Evolutionary conservation across 2,329 filamentous ascomycete genomes (phyloP).

Genomic region (Fusarium agapanthi): DNA sequence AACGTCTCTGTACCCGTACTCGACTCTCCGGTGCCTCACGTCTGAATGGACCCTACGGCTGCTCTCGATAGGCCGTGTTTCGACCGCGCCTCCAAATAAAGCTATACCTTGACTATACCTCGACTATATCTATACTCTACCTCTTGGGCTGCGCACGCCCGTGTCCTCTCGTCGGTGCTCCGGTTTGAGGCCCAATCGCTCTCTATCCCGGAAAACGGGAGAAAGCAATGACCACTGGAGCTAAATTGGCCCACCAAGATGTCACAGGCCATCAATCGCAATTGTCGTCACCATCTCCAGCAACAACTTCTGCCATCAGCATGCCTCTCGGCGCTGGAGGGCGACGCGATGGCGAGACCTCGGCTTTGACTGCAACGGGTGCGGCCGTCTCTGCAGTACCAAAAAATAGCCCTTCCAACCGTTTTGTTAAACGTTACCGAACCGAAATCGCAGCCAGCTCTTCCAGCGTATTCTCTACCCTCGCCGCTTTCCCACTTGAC

Average conservation of each 20-base stretch:
- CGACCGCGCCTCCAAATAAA: slow-evolving; percentile 41
- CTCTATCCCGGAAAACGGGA: slow-evolving; percentile 31
- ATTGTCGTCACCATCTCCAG: slow-evolving; percentile 40
- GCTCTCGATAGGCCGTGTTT: slow-evolving; percentile 39
- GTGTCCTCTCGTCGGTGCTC: slow-evolving; percentile 1
- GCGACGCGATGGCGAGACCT: slow-evolving; percentile 42
- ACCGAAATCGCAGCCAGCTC: slow-evolving; percentile 82
- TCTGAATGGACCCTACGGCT: slow-evolving; percentile 42
- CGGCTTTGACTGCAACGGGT: slow-evolving; percentile 35
- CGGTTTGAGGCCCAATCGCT: slow-evolving; percentile 35
- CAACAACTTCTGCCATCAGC: slow-evolving; percentile 37
- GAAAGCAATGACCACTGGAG: slow-evolving; percentile 51
- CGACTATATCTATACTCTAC: background rate
- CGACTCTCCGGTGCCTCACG: slow-evolving; percentile 29
- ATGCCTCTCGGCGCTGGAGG: slow-evolving; percentile 43
- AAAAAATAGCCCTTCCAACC: slow-evolving; percentile 32
- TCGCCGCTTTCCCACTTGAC: slow-evolving; percentile 85
- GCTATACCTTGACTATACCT: slow-evolving; percentile 5
- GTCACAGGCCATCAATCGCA: slow-evolving; percentile 47
- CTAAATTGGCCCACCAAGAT: slow-evolving; percentile 51
- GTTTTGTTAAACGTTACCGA: slow-evolving; percentile 76
- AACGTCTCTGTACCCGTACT: slow-evolving; percentile 17
- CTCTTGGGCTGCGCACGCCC: slow-evolving; percentile 9
- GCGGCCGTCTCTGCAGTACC: slow-evolving; percentile 14
- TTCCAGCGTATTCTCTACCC: slow-evolving; percentile 80